Percentiles rank a stretch among this genome's conserved stretches.
Conservation (phyloP, 2,329 filamentous ascomycete genomes). For the Talaromyces rugulosus region DNA sequence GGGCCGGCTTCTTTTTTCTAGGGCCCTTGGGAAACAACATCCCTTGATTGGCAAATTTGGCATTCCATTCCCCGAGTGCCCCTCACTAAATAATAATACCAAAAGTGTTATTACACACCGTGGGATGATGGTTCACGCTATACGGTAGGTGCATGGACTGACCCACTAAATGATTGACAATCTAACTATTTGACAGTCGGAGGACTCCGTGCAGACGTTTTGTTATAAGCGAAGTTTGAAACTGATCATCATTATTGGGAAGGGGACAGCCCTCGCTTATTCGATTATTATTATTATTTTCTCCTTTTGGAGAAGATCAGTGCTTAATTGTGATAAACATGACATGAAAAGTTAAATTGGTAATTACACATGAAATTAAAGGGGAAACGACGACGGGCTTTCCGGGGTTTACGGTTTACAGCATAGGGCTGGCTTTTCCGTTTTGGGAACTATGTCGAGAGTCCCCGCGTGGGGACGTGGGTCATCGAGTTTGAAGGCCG, state of each 20-base stretch:
- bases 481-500: not conserved
- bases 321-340: too few relatives aligned
- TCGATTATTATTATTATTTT: too few relatives aligned
- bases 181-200: not conserved
- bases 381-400: not conserved
- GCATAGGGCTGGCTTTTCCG: not conserved
- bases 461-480: not conserved
- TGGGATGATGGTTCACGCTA: not conserved
- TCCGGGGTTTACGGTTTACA: too few relatives aligned
- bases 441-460: not conserved
- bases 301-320: too few relatives aligned
- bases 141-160: too few relatives aligned
- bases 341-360: too few relatives aligned
- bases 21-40: not conserved
- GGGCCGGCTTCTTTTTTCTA: too few relatives aligned
- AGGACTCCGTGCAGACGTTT: too few relatives aligned
- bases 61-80: not conserved
- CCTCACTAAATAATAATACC: not conserved
- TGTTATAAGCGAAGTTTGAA: too few relatives aligned
- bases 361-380: not conserved
- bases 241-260: too few relatives aligned
- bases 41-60: not conserved
- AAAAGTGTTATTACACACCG: not conserved
- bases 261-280: too few relatives aligned
- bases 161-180: not conserved